A percentile compares a stretch with the other conserved stretches of the same genome.
phyloP scores from a whole-genome alignment of 208 protist genomes.

The Paratrypanosoma confusum region DNA sequence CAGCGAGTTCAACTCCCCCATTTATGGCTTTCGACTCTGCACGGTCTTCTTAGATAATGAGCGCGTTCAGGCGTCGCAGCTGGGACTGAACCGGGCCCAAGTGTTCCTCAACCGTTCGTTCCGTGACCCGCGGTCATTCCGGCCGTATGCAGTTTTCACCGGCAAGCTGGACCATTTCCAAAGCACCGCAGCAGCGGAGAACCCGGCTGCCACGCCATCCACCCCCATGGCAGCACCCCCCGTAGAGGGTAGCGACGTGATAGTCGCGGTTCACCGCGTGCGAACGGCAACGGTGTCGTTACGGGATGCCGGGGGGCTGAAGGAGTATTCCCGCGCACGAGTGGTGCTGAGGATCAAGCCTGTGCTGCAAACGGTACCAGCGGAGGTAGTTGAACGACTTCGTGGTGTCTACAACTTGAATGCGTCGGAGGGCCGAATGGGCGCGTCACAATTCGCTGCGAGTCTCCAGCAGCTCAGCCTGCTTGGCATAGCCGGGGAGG shows the following conservation, averaged over 20 bases:
- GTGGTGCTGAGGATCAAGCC: constrained; percentile 14
- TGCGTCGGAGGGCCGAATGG: constrained; percentile 4
- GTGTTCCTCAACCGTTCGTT: too few relatives aligned
- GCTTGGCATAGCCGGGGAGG: too few relatives aligned
- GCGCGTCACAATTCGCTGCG: too few relatives aligned
- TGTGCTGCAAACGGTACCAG: constrained; percentile 11
- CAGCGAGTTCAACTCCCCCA: constrained; percentile 7
- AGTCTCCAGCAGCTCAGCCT: too few relatives aligned
- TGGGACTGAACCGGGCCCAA: constrained; percentile 23
- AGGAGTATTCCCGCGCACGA: constrained; percentile 11
- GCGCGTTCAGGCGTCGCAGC: constrained; percentile 8
- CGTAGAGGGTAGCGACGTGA: too few relatives aligned
- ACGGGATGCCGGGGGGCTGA: constrained; percentile 11
- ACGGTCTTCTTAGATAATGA: constrained; percentile 22
- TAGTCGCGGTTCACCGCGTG: too few relatives aligned
- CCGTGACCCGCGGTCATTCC: too few relatives aligned
- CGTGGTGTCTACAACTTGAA: constrained; percentile 9
- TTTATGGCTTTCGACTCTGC: constrained; percentile 21
- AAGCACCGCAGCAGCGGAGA: too few relatives aligned
- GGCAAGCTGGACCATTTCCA: too few relatives aligned
- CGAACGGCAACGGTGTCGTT: constrained; percentile 17
- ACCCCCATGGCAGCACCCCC: too few relatives aligned
- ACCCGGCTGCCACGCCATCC: too few relatives aligned
- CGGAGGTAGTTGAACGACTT: constrained; percentile 9
- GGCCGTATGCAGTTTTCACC: too few relatives aligned